Evolutionary conservation across 169 alveolate genomes (phyloP), one percentile per base, ranked within the genome.

Genomic region (Perkinsus olseni): DNA sequence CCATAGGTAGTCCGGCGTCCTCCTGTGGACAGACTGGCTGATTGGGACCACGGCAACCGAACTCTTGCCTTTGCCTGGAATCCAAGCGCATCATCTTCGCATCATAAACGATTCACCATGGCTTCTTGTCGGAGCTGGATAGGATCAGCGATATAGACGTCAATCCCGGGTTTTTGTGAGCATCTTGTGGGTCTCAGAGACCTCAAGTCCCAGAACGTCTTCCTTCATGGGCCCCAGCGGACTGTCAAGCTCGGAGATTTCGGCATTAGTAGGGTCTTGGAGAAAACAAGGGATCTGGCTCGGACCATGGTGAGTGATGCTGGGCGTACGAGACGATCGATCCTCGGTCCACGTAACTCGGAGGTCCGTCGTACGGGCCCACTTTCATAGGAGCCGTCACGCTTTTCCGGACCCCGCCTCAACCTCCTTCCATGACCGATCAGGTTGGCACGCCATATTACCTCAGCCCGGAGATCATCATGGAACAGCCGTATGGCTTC

Each of bases 381-480:
- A n/a, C n/a, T n/a, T n/a, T n/a, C n/a, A n/a, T n/a, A n/a, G n/a
- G n/a, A n/a, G n/a, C n/a, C n/a, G n/a, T n/a, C n/a, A n/a, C n/a
- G n/a, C n/a, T n/a, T n/a, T n/a, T n/a, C n/a, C n/a, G n/a, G n/a
- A n/a, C n/a, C n/a, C n/a, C n/a, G n/a, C n/a, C n/a, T n/a, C n/a
- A n/a, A n/a, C n/a, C n/a, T n/a, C n/a, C n/a, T n/a, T n/a, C n/a
- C n/a, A n/a, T n/a, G n/a, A n/a, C n/a, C 17, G 82, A 28, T 62
- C 82, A 62, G 82, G 96, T 94, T 39, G 99, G 99, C n/a, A 98
- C 99, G 28, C 99, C 99, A 0, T 98, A 97, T 95, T 98, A 98
- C 94, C 93, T 98, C 62, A 96, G 98, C 24, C 99, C 99, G 0
- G 99, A 98, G 95, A 96, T 97, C 94, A 97, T 98, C 93, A 98